phyloP scores from a whole-genome alignment of 208 protist genomes.

The Trichomonas vaginalis region DNA sequence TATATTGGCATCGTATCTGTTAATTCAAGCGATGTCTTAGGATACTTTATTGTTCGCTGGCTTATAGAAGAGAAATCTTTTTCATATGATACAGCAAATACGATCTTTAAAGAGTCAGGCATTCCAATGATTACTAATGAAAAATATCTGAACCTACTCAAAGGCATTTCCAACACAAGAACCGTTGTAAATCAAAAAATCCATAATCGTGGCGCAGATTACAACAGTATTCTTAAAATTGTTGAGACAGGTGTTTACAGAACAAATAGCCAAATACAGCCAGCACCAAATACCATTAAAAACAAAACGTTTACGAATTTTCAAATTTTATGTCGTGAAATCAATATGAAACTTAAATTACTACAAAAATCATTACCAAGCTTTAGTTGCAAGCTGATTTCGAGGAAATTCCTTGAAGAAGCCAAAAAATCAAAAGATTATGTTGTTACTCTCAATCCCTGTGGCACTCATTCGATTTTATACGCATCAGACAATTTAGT shows the following conservation, averaged over 20 bases:
- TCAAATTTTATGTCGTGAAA: background rate
- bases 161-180: background rate
- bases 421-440: background rate
- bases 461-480: background rate
- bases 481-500: background rate
- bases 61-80: no score
- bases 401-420: background rate
- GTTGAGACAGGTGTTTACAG: background rate
- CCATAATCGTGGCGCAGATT: background rate
- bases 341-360: background rate
- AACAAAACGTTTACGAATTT: background rate
- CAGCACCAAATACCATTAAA: background rate
- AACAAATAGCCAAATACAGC: background rate
- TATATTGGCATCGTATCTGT: no score
- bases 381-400: background rate
- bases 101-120: no score
- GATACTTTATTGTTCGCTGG: no score
- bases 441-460: background rate
- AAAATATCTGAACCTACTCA: background rate
- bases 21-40: no score
- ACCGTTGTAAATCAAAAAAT: background rate
- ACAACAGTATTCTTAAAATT: background rate
- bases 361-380: background rate
- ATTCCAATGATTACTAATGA: no score
- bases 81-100: no score